These are phyloP conservation scores for Starmerella floricola DNA, from an alignment of 805 yeast species.

Conservation along the genomic window DNA sequence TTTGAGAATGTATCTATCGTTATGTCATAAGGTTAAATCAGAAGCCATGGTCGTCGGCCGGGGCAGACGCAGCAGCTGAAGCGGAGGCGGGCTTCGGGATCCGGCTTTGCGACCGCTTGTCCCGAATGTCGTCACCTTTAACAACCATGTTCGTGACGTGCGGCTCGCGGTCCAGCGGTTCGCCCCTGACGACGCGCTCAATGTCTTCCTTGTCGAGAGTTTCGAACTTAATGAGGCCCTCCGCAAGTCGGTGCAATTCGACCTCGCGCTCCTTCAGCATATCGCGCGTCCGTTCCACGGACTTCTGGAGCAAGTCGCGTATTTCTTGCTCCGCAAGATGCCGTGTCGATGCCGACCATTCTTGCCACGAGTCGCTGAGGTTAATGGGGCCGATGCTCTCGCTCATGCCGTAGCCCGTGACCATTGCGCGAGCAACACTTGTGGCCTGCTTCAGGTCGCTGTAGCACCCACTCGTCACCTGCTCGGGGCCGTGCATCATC, in stretches of 20 bases:
- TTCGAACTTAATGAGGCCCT: conserved; percentile 89
- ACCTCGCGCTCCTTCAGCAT: conserved; percentile 47
- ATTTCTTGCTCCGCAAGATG: conserved; percentile 91
- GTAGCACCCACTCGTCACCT: conserved; percentile 91
- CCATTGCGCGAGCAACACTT: conserved; percentile 89
- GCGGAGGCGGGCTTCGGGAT: conserved; percentile 5
- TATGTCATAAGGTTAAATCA: not conserved
- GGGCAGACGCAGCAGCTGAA: conserved; percentile 2
- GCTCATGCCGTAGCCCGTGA: conserved; percentile 92
- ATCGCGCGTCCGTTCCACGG: conserved; percentile 69
- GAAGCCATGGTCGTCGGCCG: not conserved
- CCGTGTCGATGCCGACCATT: conserved; percentile 82
- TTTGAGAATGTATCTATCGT: not conserved
- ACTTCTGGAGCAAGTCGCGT: conserved; percentile 53
- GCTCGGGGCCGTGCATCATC: conserved; percentile 75
- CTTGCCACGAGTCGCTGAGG: conserved; percentile 81
- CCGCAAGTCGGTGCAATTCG: conserved; percentile 79
- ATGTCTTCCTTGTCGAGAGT: conserved; percentile 86
- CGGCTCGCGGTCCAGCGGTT: conserved; percentile 54
- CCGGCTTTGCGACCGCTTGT: conserved; percentile 15
- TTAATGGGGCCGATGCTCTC: conserved; percentile 85
- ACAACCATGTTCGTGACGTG: conserved; percentile 65
- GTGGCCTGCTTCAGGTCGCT: conserved; percentile 87
- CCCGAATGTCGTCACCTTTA: conserved; percentile 33
- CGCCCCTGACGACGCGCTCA: conserved; percentile 74